phyloP scores from a whole-genome alignment of 345 rosid species.

The Salix arbutifolia region DNA sequence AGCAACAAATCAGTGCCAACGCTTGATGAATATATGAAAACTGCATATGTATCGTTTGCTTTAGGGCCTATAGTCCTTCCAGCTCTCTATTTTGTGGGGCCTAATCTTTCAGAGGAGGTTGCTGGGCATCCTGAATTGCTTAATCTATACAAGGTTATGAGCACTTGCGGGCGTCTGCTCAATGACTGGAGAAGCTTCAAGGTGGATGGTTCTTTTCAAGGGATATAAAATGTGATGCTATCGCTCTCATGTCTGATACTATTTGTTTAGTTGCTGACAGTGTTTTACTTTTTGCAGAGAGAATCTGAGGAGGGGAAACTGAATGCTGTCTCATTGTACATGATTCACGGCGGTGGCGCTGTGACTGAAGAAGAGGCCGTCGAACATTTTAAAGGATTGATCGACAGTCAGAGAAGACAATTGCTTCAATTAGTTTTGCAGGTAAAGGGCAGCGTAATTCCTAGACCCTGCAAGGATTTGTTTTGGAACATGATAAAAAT shows the following conservation, averaged over 20 bases:
- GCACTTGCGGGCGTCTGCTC: slow-evolving; percentile 83
- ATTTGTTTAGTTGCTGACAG: not conserved
- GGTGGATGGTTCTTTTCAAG: slow-evolving; percentile 26
- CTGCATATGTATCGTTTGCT: slow-evolving; percentile 65
- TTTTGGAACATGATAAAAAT: slow-evolving; percentile 78
- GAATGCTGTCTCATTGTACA: slow-evolving; percentile 56
- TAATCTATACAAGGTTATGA: slow-evolving; percentile 47
- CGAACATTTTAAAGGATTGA: slow-evolving; percentile 27
- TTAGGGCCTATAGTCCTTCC: slow-evolving; percentile 87
- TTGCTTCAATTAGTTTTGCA: slow-evolving; percentile 49
- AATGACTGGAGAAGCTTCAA: slow-evolving; percentile 69
- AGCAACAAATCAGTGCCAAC: slow-evolving; percentile 52
- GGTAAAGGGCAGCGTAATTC: slow-evolving; percentile 48
- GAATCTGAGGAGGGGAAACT: slow-evolving; percentile 68
- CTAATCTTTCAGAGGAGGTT: slow-evolving; percentile 47
- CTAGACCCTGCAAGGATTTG: slow-evolving; percentile 67
- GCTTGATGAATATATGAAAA: slow-evolving; percentile 61
- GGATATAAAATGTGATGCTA: not conserved
- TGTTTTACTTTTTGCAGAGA: slow-evolving; percentile 40
- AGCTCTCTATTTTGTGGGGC: slow-evolving; percentile 66
- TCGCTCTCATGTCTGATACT: not conserved
- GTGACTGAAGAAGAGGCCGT: slow-evolving; percentile 40
- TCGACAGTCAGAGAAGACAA: slow-evolving; percentile 36
- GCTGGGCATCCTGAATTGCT: slow-evolving; percentile 36
- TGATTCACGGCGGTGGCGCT: slow-evolving; percentile 31